phyloP scores from a whole-genome alignment of 2,329 filamentous ascomycete genomes.

The Lecanicillium sp. region DNA sequence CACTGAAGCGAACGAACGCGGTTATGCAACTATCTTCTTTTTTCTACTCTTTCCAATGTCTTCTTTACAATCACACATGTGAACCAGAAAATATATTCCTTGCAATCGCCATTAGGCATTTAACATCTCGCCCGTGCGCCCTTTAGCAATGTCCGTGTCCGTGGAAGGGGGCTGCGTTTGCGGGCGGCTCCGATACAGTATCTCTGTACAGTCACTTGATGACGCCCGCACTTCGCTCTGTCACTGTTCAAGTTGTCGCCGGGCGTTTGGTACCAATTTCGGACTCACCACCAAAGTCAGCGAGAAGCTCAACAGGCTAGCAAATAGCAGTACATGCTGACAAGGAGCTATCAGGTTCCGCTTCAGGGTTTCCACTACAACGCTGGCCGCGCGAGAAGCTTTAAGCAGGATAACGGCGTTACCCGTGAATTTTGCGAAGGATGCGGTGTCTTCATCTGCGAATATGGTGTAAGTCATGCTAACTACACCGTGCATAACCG shows the following conservation, averaged over 20 bases:
- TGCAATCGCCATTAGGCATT: no score
- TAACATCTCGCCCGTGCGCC: no score
- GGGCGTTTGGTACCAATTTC: conserved; percentile 29
- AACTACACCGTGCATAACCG: background rate
- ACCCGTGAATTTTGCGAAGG: conserved; percentile 27
- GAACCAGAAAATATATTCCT: no score
- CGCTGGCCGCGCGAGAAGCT: conserved; percentile 21
- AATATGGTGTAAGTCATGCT: conserved; percentile 28
- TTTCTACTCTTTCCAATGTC: no score
- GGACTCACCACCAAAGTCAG: conserved; percentile 26
- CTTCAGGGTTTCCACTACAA: conserved; percentile 24
- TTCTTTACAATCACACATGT: no score
- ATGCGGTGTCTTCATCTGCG: conserved; percentile 28
- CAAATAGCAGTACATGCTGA: background rate
- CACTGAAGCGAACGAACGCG: no score
- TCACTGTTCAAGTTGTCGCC: conserved; percentile 28
- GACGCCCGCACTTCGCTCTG: conserved; percentile 27
- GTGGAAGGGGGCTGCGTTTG: conserved; percentile 9
- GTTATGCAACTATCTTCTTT: no score
- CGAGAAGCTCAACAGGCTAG: background rate
- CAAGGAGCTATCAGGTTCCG: conserved; percentile 17
- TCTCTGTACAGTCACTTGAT: conserved; percentile 21
- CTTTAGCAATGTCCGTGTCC: background rate
- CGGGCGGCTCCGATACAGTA: conserved; percentile 20
- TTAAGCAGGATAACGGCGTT: conserved; percentile 28